Percentiles rank a stretch among this genome's conserved stretches.
Evolutionary conservation across 768 basidiomycete genomes (phyloP).

Genomic region (Collybia mongolica): DNA sequence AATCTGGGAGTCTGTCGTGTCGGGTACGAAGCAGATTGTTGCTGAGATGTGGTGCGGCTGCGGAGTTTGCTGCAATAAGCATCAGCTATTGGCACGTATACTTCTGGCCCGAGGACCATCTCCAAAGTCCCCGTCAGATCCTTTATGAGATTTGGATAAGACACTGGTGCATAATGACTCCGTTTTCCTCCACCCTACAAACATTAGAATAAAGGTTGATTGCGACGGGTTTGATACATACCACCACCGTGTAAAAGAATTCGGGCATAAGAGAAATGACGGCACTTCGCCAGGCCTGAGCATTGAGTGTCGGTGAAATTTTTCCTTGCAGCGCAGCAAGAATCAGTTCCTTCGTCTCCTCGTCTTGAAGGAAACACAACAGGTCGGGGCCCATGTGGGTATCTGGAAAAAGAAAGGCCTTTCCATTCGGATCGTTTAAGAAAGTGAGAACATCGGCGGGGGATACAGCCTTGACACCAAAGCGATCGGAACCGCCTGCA

Average conservation of each 20-base stretch:
- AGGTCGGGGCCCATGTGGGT: constrained; percentile 15
- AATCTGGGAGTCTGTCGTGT: background rate
- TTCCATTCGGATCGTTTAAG: constrained; percentile 7
- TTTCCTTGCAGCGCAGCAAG: constrained; percentile 11
- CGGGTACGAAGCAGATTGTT: background rate
- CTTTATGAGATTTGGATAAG: constrained; percentile 7
- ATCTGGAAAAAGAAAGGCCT: constrained; percentile 10
- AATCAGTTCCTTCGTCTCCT: constrained; percentile 14
- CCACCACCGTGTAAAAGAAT: constrained; percentile 5
- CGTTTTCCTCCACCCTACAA: constrained; percentile 6
- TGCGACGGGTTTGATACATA: background rate
- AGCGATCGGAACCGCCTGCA: constrained; percentile 5
- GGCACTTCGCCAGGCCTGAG: constrained; percentile 4
- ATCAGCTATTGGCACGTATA: constrained; percentile 8
- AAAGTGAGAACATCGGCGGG: constrained; percentile 7
- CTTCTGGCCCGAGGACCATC: constrained; percentile 5
- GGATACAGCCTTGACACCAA: constrained; percentile 6
- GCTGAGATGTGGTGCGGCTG: constrained; percentile 6
- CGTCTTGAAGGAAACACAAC: constrained; percentile 13
- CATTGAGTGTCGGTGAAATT: constrained; percentile 3
- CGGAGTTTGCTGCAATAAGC: constrained; percentile 10
- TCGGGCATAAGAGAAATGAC: constrained; percentile 7
- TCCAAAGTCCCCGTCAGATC: constrained; percentile 6
- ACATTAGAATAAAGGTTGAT: constrained; percentile 3
- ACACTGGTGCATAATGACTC: constrained; percentile 6